Conservation (phyloP, 495 filamentous ascomycete genomes). For the Barbatosphaeria neglecta region DNA sequence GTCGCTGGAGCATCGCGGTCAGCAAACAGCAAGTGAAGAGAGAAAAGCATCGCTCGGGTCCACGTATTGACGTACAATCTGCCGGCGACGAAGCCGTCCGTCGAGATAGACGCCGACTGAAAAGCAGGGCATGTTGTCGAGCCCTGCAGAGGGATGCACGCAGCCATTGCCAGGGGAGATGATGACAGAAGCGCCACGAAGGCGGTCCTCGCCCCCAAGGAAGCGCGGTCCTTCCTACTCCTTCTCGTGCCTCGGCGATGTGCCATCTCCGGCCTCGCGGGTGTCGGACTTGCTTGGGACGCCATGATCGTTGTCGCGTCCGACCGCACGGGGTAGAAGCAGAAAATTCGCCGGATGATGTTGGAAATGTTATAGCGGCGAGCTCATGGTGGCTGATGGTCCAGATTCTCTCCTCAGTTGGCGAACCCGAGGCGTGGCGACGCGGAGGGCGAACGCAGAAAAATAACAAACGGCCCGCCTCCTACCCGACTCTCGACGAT, state of each 20-base stretch:
- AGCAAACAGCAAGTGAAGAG: not conserved
- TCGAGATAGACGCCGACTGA: constrained; percentile 69
- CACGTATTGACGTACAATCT: constrained; percentile 62
- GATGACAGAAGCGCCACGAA: constrained; percentile 11
- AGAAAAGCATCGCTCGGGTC: not conserved
- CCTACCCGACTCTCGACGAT: no score
- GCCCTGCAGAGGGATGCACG: constrained; percentile 69
- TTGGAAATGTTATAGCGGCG: not conserved
- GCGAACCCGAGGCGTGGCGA: not conserved
- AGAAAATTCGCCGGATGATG: not conserved
- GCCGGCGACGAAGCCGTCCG: constrained; percentile 46
- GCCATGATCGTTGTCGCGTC: not conserved
- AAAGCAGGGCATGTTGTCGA: constrained; percentile 82
- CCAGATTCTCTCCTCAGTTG: not conserved
- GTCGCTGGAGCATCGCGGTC: constrained; percentile 63
- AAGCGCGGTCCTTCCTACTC: constrained; percentile 1
- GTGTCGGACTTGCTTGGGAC: not conserved
- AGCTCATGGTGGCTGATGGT: not conserved
- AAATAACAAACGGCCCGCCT: no score
- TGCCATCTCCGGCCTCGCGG: constrained; percentile 2
- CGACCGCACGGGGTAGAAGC: not conserved
- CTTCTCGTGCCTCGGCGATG: constrained; percentile 1
- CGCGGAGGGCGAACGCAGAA: not conserved
- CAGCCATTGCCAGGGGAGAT: constrained; percentile 15
- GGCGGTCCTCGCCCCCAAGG: constrained; percentile 3